Evolutionary conservation across 1,139 yeast genomes (phyloP).

Genomic region (Citeromyces hawaiiensis): DNA sequence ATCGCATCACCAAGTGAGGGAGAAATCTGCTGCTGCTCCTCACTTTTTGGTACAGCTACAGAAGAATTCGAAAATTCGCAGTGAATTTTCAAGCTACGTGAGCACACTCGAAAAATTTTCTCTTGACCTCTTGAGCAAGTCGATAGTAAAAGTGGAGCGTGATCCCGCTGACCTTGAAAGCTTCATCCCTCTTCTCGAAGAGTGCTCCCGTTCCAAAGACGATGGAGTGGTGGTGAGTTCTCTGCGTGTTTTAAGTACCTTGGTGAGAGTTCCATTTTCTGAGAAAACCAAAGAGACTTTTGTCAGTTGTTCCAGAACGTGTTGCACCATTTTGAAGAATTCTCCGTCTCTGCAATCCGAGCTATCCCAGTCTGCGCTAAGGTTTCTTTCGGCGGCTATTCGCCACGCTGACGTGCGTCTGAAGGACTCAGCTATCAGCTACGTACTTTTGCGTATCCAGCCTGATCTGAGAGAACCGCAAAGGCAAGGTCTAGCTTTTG

Average conservation of each 20-base stretch:
- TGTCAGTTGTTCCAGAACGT: conserved; percentile 46
- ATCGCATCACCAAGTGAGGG: conserved; percentile 11
- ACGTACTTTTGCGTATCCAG: conserved; percentile 58
- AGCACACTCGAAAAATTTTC: conserved; percentile 64
- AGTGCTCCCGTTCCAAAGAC: conserved; percentile 46
- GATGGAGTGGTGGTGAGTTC: conserved; percentile 68
- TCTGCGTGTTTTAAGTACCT: conserved; percentile 46
- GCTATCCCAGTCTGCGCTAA: conserved; percentile 70
- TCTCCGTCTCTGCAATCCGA: conserved; percentile 72
- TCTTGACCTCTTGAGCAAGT: conserved; percentile 63
- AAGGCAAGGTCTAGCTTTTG: conserved; percentile 79
- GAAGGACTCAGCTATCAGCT: conserved; percentile 64
- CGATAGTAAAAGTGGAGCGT: conserved; percentile 36
- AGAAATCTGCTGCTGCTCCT: conserved; percentile 22
- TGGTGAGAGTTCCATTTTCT: conserved; percentile 51
- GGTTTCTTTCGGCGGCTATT: conserved; percentile 59
- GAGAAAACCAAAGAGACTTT: conserved; percentile 39
- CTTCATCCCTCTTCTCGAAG: conserved; percentile 61
- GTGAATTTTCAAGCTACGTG: conserved; percentile 34
- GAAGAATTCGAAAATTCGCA: conserved; percentile 38
- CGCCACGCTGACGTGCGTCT: conserved; percentile 53
- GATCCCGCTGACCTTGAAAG: conserved; percentile 40
- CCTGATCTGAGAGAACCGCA: conserved; percentile 91
- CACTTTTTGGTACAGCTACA: conserved; percentile 62
- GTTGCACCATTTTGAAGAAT: conserved; percentile 56